phyloP scores from a whole-genome alignment of 345 rosid genomes.

The Bruguiera sexangula region DNA sequence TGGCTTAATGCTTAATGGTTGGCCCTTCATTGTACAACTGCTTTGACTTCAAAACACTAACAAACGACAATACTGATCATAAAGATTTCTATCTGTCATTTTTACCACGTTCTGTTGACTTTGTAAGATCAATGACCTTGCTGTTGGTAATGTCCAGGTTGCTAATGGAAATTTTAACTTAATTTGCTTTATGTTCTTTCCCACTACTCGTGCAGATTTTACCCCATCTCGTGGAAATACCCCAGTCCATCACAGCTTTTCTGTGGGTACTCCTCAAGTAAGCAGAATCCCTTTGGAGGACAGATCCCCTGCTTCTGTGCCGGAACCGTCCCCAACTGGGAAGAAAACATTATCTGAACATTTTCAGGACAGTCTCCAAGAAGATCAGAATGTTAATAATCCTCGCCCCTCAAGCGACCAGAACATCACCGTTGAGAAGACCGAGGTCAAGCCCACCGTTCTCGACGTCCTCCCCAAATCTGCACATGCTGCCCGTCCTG shows the following conservation, averaged over 20 bases:
- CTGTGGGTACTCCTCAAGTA: constrained; percentile 39
- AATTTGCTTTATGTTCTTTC: not conserved
- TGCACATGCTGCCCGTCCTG: constrained; percentile 39
- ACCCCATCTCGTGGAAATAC: constrained; percentile 87
- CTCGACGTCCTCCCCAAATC: constrained; percentile 39
- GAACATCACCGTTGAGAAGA: constrained; percentile 17
- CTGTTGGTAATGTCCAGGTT: no score
- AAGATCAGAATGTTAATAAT: constrained; percentile 32
- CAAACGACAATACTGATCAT: not conserved
- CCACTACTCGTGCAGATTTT: constrained; percentile 51
- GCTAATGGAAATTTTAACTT: not conserved
- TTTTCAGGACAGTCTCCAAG: constrained; percentile 53
- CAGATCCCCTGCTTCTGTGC: constrained; percentile 35
- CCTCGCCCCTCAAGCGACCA: constrained; percentile 19
- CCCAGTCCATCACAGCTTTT: constrained; percentile 62
- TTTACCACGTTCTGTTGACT: not conserved
- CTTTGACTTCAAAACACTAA: not conserved
- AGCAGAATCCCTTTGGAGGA: constrained; percentile 27
- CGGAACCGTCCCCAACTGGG: constrained; percentile 42
- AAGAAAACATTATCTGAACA: constrained; percentile 80
- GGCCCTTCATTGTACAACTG: not conserved
- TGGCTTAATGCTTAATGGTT: not conserved
- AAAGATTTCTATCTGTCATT: not conserved
- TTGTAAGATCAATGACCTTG: not conserved
- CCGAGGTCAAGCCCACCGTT: constrained; percentile 30